These are phyloP conservation scores for Ogataea nonfermentans DNA, from an alignment of 805 yeast species.

Conservation along the genomic window DNA sequence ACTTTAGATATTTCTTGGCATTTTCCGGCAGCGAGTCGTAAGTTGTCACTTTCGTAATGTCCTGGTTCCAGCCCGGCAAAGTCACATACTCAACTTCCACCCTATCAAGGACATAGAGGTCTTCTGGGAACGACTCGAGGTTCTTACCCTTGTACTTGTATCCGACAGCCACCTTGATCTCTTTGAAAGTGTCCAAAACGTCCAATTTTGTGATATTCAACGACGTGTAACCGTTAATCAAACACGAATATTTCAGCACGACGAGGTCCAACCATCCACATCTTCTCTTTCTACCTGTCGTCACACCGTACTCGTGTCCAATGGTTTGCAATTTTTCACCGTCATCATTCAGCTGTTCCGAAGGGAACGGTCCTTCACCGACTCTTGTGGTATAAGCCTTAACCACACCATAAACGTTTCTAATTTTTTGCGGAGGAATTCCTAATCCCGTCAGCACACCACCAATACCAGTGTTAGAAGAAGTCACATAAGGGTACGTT, in stretches of 20 bases:
- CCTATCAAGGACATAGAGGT: constrained; percentile 72
- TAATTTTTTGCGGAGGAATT: constrained; percentile 83
- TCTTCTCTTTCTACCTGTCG: constrained; percentile 98
- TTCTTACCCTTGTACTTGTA: constrained; percentile 78
- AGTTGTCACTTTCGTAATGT: constrained; percentile 66
- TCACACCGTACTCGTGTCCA: constrained; percentile 96
- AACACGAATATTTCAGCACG: constrained; percentile 84
- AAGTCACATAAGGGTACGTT: constrained; percentile 96
- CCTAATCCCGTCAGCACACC: constrained; percentile 98
- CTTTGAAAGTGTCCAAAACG: constrained; percentile 86
- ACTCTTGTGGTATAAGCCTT: constrained; percentile 99
- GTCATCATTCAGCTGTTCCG: constrained; percentile 85
- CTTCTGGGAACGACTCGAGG: constrained; percentile 87
- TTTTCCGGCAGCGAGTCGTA: constrained; percentile 83
- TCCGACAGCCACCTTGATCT: constrained; percentile 82
- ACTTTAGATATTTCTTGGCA: constrained; percentile 80
- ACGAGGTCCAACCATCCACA: constrained; percentile 99
- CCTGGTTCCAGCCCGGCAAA: constrained; percentile 91
- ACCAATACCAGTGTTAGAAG: constrained; percentile 94
- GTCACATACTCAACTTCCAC: constrained; percentile 92
- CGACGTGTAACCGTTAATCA: constrained; percentile 92
- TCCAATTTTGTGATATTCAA: constrained; percentile 95
- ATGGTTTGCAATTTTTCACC: constrained; percentile 88
- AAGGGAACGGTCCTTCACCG: constrained; percentile 99
- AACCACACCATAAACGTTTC: constrained; percentile 89